A percentile compares a stretch with the other conserved stretches of the same genome.
Evolutionary conservation across 257 asterid species (phyloP).

Genomic region (Catharanthus roseus): DNA sequence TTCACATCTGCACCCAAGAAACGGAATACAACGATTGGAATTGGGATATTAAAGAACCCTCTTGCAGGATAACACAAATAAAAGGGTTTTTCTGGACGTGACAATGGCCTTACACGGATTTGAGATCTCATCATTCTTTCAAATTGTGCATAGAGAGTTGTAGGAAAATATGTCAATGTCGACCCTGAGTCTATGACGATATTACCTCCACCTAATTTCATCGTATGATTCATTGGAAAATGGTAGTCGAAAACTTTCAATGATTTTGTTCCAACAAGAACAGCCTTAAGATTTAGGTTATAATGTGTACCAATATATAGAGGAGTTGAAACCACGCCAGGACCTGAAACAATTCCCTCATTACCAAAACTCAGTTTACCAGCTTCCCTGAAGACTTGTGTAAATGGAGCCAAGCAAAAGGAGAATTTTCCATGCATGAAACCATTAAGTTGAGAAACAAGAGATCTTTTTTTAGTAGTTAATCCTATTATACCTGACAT

Average conservation of each 20-base stretch:
- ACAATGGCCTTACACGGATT: background rate
- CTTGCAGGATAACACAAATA: constrained; percentile 7
- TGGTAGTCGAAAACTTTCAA: background rate
- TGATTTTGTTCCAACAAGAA: constrained; percentile 8
- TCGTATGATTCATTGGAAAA: constrained; percentile 2
- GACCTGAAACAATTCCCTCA: constrained; percentile 14
- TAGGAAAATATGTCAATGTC: constrained; percentile 5
- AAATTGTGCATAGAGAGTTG: background rate
- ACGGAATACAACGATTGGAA: constrained; percentile 7
- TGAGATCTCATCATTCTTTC: background rate
- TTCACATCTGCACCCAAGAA: constrained; percentile 17
- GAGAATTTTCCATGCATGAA: constrained; percentile 28
- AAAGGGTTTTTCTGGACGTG: background rate
- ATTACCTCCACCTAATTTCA: constrained; percentile 6
- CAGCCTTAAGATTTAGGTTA: constrained; percentile 26
- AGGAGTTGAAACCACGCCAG: constrained; percentile 24
- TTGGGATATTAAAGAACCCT: background rate
- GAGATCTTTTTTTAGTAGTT: constrained; percentile 28
- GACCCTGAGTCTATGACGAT: constrained; percentile 27
- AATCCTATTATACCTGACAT: constrained; percentile 24
- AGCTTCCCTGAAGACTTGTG: background rate
- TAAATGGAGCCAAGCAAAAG: constrained; percentile 29
- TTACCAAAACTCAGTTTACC: constrained; percentile 37
- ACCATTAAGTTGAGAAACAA: constrained; percentile 25
- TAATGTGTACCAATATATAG: constrained; percentile 10